Percentiles rank a stretch among this genome's conserved stretches.
These are phyloP conservation scores for Nemania sp. DNA, from an alignment of 2,329 filamentous ascomycete species.

Conservation along the genomic window DNA sequence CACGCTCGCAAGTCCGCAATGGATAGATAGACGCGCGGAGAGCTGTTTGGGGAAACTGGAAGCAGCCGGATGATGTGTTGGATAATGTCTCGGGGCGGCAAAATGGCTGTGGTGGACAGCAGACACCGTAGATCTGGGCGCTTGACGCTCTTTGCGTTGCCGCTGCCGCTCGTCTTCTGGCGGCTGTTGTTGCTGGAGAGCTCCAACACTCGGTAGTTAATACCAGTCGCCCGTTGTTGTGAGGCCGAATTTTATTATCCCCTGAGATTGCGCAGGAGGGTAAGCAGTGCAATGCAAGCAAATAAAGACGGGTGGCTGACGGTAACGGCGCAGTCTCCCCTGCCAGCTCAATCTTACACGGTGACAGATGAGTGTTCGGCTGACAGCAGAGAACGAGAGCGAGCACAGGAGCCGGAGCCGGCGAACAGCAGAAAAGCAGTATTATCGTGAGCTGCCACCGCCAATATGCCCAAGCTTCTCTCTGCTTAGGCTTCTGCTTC, in stretches of 20 bases:
- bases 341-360: conserved; percentile 5
- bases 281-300: conserved; percentile 2
- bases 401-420: too few relatives aligned
- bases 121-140: conserved; percentile 17
- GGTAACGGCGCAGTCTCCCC: not conserved
- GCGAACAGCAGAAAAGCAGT: too few relatives aligned
- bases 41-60: conserved; percentile 31
- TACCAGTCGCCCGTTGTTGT: too few relatives aligned
- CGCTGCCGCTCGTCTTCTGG: conserved; percentile 25
- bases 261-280: conserved; percentile 4
- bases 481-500: too few relatives aligned
- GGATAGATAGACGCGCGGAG: conserved; percentile 30
- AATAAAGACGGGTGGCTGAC: not conserved
- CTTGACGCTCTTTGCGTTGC: conserved; percentile 26
- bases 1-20: conserved; percentile 12
- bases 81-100: conserved; percentile 32
- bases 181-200: conserved; percentile 26
- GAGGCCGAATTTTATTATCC: conserved; percentile 1
- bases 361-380: too few relatives aligned
- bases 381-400: too few relatives aligned
- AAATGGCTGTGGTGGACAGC: too few relatives aligned
- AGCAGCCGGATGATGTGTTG: conserved; percentile 34
- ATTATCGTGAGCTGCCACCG: too few relatives aligned
- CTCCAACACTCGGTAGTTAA: conserved; percentile 31
- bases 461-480: too few relatives aligned